Evolutionary conservation across 2,329 filamentous ascomycete species (phyloP), one percentile per base, ranked within the genome.

Genomic region (Chalaropsis thielavioides): DNA sequence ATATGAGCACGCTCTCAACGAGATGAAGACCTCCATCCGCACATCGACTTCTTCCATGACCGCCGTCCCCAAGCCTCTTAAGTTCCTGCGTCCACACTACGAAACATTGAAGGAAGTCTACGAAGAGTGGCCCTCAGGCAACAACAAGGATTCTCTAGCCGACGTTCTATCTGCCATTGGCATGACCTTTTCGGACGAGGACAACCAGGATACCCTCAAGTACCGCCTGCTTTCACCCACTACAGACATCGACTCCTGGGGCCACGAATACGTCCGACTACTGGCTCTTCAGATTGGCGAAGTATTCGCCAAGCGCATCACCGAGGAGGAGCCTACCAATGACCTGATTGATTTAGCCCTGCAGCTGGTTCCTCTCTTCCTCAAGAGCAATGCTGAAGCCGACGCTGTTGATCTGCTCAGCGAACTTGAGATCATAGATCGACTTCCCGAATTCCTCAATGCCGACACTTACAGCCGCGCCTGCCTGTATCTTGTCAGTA

Each of bases 1-100:
- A 70, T 96, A 97, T 80, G 92, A 92, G 75, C 84, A 92, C 67
- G 89, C 94, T 64, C 81, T 99, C 70, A 92, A 97, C 76, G 88
- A 91, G 70, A 96, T 99, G 85, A 97, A 96, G 80, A 90, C 87
- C 72, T 95, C 90, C 74, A 99, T 99, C 81, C 97, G 96, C 81
- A 99, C 94, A 65, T 96, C 94, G 67, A 99, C 94, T 70, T 97
- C 92, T 67, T 99, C 95, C 58, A 99, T 99, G 94, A 99, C 94
- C 61, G 94, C 94, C 67, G 94, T 99, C 68, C 94, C 95, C 27
- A 99, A 99, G 78, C 94, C 94, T 41, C 83, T 99, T 72, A 99
- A 99, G 77, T 99, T 99, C 76, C 83, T 99, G 69, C 85, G 94
- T 79, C 94, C 92, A 70, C 92, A 99, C 76, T 99, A 97, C 78